Percentiles rank a stretch among this genome's conserved stretches.
Conservation (phyloP, 495 filamentous ascomycete genomes). For the Neurospora tetraspora region DNA sequence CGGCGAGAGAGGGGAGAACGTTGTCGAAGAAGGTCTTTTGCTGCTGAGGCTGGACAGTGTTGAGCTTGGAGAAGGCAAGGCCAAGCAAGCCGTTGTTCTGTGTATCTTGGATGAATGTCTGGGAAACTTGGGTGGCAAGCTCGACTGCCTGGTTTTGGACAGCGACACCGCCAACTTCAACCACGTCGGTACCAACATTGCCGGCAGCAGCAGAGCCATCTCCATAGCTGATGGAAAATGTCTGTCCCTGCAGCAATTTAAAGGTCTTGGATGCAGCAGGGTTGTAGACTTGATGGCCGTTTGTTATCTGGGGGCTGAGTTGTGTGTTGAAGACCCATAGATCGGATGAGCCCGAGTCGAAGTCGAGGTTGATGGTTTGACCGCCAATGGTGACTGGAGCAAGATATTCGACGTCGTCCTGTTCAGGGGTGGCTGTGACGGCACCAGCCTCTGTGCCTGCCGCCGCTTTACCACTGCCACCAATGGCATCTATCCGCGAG, state of each 20-base stretch:
- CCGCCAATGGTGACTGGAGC: conserved; percentile 63
- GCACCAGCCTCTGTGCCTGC: conserved; percentile 26
- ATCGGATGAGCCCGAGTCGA: conserved; percentile 79
- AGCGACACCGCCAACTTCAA: conserved; percentile 61
- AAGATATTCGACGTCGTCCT: conserved; percentile 59
- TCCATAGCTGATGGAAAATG: conserved; percentile 65
- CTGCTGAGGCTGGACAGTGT: conserved; percentile 54
- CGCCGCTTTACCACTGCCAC: not conserved
- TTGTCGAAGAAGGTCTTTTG: conserved; percentile 83
- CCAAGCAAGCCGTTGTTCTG: conserved; percentile 66
- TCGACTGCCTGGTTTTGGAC: conserved; percentile 62
- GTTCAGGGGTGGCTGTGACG: conserved; percentile 51
- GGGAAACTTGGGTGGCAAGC: conserved; percentile 53
- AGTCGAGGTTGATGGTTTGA: conserved; percentile 63
- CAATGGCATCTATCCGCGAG: not conserved
- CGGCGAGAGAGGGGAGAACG: conserved; percentile 47
- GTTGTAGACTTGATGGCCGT: conserved; percentile 53
- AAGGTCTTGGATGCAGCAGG: conserved; percentile 48
- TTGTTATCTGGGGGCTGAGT: conserved; percentile 33
- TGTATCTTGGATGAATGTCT: conserved; percentile 51
- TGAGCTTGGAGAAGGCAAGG: conserved; percentile 65
- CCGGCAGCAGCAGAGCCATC: conserved; percentile 60
- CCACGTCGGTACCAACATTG: conserved; percentile 59
- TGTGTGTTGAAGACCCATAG: conserved; percentile 73
- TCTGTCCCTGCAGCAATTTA: conserved; percentile 26